A percentile compares a stretch with the other conserved stretches of the same genome.
Evolutionary conservation across 495 filamentous ascomycete genomes (phyloP).

Genomic region (Neurospora discreta): DNA sequence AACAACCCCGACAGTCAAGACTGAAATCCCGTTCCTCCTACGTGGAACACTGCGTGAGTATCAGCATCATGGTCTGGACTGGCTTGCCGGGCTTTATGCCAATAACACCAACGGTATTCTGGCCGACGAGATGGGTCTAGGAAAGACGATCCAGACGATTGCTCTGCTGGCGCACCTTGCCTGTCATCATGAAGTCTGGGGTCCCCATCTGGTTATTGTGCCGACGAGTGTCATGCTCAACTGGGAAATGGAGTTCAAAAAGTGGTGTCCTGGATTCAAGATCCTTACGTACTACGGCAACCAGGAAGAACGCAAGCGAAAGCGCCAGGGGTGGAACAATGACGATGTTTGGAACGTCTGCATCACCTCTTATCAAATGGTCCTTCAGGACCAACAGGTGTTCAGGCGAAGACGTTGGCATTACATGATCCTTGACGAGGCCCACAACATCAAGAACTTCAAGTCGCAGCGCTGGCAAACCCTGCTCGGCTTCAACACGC

Average conservation of each 20-base stretch:
- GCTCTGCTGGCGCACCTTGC: constrained; percentile 88
- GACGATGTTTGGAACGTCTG: constrained; percentile 90
- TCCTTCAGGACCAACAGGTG: constrained; percentile 87
- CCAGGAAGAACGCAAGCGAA: constrained; percentile 80
- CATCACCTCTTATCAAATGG: constrained; percentile 93
- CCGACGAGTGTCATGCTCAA: constrained; percentile 98
- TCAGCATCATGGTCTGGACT: constrained; percentile 91
- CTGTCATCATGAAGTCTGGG: constrained; percentile 85
- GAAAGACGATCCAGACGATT: constrained; percentile 98
- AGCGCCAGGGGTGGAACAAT: constrained; percentile 83
- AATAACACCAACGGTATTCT: constrained; percentile 93
- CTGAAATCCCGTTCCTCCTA: constrained; percentile 76
- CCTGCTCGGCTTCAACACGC: constrained; percentile 80
- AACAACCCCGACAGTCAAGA: constrained; percentile 39
- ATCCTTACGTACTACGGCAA: constrained; percentile 95
- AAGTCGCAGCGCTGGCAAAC: constrained; percentile 95
- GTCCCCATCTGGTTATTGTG: constrained; percentile 90
- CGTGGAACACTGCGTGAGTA: constrained; percentile 91
- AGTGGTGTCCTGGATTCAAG: constrained; percentile 97
- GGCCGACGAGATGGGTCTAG: constrained; percentile 99
- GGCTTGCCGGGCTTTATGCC: constrained; percentile 87
- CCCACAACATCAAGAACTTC: constrained; percentile 99
- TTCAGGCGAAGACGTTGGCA: constrained; percentile 92
- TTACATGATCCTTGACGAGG: constrained; percentile 97
- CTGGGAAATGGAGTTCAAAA: constrained; percentile 99